Evolutionary conservation across 2,329 filamentous ascomycete genomes (phyloP).

Genomic region (Rachicladosporium sp.): DNA sequence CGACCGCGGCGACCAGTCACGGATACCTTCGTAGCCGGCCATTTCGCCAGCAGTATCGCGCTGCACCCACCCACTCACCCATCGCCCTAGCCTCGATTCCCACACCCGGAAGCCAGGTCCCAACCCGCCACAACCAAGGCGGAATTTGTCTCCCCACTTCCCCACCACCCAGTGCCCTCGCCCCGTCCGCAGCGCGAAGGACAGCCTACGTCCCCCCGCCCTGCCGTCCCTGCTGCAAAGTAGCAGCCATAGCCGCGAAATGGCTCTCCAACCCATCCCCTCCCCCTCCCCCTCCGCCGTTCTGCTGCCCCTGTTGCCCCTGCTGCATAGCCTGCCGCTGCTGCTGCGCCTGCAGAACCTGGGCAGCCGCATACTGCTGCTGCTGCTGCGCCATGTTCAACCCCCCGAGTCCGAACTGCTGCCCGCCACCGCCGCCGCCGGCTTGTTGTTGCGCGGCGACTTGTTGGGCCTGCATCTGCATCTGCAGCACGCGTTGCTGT

Average conservation of each 20-base stretch:
- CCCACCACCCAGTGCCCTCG: too few relatives aligned
- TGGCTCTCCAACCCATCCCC: conserved; percentile 13
- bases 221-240: conserved; percentile 3
- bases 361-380: conserved; percentile 3
- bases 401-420: too few relatives aligned
- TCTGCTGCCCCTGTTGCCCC: conserved; percentile 10
- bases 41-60: too few relatives aligned
- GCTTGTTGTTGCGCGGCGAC: conserved; percentile 2
- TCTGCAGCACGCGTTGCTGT: conserved; percentile 21
- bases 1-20: too few relatives aligned
- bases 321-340: conserved; percentile 7
- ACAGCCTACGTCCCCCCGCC: conserved; percentile 3
- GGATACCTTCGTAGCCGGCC: too few relatives aligned
- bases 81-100: too few relatives aligned
- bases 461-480: conserved; percentile 19
- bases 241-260: conserved; percentile 17
- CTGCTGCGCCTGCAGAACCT: conserved; percentile 3
- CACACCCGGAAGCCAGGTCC: too few relatives aligned
- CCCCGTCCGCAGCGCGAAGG: not conserved
- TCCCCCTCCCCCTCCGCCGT: conserved; percentile 11
- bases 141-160: too few relatives aligned
- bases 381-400: conserved; percentile 18
- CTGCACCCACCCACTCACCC: too few relatives aligned
- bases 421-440: not conserved
- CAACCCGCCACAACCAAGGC: too few relatives aligned